Evolutionary conservation across 2,329 filamentous ascomycete species (phyloP).

Genomic region (Didymella exigua): DNA sequence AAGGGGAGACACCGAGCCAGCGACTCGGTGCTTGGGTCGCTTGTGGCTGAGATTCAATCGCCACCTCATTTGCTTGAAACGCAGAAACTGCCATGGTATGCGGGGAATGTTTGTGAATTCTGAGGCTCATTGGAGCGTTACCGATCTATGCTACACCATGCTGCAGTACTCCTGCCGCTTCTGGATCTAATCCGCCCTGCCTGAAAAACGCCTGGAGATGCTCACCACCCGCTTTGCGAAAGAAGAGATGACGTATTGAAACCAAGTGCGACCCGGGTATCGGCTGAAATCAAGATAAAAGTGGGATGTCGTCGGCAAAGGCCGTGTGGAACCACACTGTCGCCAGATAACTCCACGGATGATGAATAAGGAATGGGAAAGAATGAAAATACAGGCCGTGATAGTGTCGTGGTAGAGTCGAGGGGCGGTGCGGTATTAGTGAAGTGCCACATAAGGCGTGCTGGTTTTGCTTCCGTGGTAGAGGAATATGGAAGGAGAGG

Average conservation of each 20-base stretch:
- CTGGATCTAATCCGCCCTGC: conserved; percentile 22
- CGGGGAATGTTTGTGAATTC: conserved; percentile 28
- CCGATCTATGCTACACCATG: conserved; percentile 34
- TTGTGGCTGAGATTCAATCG: not conserved
- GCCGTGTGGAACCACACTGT: conserved; percentile 12
- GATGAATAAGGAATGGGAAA: not conserved
- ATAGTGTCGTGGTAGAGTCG: conserved; percentile 21
- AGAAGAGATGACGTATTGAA: conserved; percentile 26
- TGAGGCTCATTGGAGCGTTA: conserved; percentile 28
- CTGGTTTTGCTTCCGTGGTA: conserved; percentile 18
- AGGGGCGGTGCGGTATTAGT: conserved; percentile 26
- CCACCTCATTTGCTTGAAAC: conserved; percentile 13
- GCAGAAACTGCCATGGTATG: conserved; percentile 11
- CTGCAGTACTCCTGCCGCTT: conserved; percentile 25
- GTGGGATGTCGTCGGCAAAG: conserved; percentile 5
- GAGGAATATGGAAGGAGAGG: conserved; percentile 9
- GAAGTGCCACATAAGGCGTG: conserved; percentile 21
- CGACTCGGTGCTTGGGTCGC: not conserved
- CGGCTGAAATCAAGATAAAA: conserved; percentile 29
- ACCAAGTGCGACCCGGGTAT: conserved; percentile 37
- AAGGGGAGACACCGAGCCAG: not conserved
- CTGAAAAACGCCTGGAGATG: conserved; percentile 40
- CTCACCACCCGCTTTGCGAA: conserved; percentile 20
- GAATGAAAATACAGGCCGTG: conserved; percentile 31
- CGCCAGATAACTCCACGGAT: conserved; percentile 11